A percentile compares a stretch with the other conserved stretches of the same genome.
Evolutionary conservation across 2,329 filamentous ascomycete genomes (phyloP).

Genomic region (Trichoderma simmonsii): DNA sequence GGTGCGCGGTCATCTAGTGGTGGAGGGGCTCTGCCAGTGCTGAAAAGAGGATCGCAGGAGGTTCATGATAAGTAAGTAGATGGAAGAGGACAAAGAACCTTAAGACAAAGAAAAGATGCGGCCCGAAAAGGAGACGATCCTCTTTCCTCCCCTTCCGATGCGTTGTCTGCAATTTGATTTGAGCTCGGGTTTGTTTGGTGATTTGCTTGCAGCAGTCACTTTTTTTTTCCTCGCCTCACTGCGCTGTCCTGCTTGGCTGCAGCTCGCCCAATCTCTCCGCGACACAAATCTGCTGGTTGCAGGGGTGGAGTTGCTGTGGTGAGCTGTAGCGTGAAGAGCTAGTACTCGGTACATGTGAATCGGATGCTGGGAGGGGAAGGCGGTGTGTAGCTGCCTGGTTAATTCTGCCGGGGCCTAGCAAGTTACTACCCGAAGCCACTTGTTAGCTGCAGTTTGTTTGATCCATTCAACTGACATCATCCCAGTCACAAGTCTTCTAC

Average conservation of each 20-base stretch:
- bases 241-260: slow-evolving; percentile 4
- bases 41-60: background rate
- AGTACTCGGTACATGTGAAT: background rate
- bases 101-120: background rate
- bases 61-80: slow-evolving; percentile 6
- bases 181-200: background rate
- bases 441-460: background rate
- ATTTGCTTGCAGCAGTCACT: background rate
- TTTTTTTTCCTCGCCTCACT: slow-evolving; percentile 15
- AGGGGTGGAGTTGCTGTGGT: slow-evolving; percentile 9
- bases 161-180: background rate
- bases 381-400: slow-evolving; percentile 1
- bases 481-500: background rate
- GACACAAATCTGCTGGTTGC: slow-evolving; percentile 13
- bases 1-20: slow-evolving; percentile 14
- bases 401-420: background rate
- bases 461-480: background rate
- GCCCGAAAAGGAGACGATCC: background rate
- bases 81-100: background rate
- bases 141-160: background rate
- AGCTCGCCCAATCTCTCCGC: slow-evolving; percentile 15
- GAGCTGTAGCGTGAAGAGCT: background rate
- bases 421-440: background rate
- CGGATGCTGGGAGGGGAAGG: slow-evolving; percentile 1
- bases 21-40: slow-evolving; percentile 12